phyloP scores from a whole-genome alignment of 345 rosid species.

The Viola odorata region DNA sequence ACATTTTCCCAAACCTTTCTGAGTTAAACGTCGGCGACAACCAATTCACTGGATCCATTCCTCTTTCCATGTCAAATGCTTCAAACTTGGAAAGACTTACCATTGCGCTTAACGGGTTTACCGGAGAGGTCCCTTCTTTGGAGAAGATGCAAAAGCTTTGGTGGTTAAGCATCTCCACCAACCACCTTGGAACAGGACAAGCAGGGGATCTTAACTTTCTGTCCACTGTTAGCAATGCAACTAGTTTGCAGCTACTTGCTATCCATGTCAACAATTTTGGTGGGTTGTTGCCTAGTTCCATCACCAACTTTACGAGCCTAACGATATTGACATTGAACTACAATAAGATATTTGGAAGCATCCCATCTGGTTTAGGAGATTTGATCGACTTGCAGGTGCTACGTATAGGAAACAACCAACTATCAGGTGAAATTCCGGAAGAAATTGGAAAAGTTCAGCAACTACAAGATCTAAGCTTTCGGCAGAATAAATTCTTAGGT shows the following conservation, averaged over 20 bases:
- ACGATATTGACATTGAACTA: not conserved
- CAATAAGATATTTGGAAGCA: conserved; percentile 9
- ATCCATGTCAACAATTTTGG: conserved; percentile 6
- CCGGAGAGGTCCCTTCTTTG: conserved; percentile 6
- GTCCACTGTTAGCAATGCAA: not conserved
- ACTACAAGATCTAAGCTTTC: not conserved
- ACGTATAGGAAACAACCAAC: not conserved
- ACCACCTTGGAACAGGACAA: conserved; percentile 12
- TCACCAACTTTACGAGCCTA: conserved; percentile 9
- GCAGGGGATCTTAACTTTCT: conserved; percentile 8
- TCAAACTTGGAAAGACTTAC: conserved; percentile 8
- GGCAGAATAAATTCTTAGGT: conserved; percentile 2
- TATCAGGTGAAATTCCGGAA: conserved; percentile 5
- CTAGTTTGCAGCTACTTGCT: conserved; percentile 6
- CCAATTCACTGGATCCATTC: conserved; percentile 11
- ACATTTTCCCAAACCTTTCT: not conserved
- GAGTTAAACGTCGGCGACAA: conserved; percentile 7
- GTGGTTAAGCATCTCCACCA: conserved; percentile 10
- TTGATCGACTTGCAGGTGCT: conserved; percentile 8
- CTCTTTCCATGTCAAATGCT: conserved; percentile 12
- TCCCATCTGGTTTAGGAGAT: conserved; percentile 4
- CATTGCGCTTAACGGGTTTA: conserved; percentile 1
- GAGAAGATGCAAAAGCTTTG: conserved; percentile 10
- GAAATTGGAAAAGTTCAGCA: conserved; percentile 11
- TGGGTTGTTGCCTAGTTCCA: conserved; percentile 5